Evolutionary conservation across 192 early-diverging fungal species (phyloP).

Genomic region (Backusella luteola): DNA sequence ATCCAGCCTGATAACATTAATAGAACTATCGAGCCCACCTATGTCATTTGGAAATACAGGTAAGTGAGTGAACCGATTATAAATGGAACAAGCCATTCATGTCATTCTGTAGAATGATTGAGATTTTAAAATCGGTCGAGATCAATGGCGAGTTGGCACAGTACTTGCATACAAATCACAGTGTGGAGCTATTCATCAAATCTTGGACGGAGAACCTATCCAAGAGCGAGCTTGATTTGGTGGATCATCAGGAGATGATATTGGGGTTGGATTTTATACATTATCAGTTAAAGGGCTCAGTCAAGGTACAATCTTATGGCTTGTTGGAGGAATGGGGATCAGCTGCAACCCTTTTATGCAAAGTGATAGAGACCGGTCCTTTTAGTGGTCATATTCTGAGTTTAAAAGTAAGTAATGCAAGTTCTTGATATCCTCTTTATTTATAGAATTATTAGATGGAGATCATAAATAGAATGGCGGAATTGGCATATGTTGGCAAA

Average conservation of each 20-base stretch:
- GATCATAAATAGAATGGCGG: conserved; percentile 31
- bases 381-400: conserved; percentile 34
- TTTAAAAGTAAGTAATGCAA: conserved; percentile 37
- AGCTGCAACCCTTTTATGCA: conserved; percentile 38
- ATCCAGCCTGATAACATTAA: conserved; percentile 14
- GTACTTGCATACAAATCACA: conserved; percentile 23
- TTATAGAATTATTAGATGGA: neutral
- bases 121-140: conserved; percentile 9
- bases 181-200: conserved; percentile 5
- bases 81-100: too few relatives aligned
- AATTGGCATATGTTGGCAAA: conserved; percentile 48
- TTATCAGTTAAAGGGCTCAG: conserved; percentile 15
- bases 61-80: neutral
- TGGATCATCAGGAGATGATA: conserved; percentile 1
- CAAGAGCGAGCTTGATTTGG: neutral
- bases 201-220: neutral
- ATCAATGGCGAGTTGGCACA: conserved; percentile 20
- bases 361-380: conserved; percentile 42
- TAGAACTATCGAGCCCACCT: neutral
- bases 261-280: conserved; percentile 26
- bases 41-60: conserved; percentile 34
- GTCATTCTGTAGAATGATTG: neutral
- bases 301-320: conserved; percentile 26
- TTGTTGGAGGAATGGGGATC: conserved; percentile 47
- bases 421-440: neutral